Percentiles rank a stretch among this genome's conserved stretches.
Conservation (phyloP, 352 stramenopile species). For the Globisporangium okanoganense region DNA sequence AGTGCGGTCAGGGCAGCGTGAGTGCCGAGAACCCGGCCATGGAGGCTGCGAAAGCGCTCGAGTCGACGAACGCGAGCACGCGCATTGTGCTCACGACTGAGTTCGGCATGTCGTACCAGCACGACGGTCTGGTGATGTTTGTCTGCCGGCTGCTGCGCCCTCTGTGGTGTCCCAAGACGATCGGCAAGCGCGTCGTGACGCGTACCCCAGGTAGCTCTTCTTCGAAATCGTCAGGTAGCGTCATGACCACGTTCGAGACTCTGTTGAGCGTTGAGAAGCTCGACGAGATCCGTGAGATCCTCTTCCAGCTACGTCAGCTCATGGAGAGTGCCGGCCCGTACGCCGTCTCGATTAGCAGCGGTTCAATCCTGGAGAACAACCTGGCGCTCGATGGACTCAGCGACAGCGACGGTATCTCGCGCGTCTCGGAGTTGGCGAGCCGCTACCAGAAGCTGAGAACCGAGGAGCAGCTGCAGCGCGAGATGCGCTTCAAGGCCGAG, state of each 20-base stretch:
- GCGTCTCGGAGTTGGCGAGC: slow-evolving; percentile 58
- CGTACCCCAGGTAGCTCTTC: slow-evolving; percentile 17
- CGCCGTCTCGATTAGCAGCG: slow-evolving; percentile 68
- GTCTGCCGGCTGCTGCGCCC: slow-evolving; percentile 74
- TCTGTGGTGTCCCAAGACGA: slow-evolving; percentile 60
- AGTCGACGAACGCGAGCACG: slow-evolving; percentile 32
- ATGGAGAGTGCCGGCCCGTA: slow-evolving; percentile 78
- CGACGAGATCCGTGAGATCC: slow-evolving; percentile 71
- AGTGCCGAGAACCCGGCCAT: slow-evolving; percentile 27
- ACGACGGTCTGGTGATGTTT: slow-evolving; percentile 81
- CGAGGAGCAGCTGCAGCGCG: slow-evolving; percentile 70
- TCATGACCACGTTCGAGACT: slow-evolving; percentile 33
- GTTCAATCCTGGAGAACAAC: slow-evolving; percentile 54
- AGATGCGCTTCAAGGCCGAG: slow-evolving; percentile 76
- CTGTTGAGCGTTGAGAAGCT: slow-evolving; percentile 49
- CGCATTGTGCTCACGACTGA: slow-evolving; percentile 84
- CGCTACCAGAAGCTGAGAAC: slow-evolving; percentile 69
- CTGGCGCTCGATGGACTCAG: slow-evolving; percentile 32
- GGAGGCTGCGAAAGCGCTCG: slow-evolving; percentile 23
- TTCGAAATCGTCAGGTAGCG: slow-evolving; percentile 14
- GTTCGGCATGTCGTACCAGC: slow-evolving; percentile 85
- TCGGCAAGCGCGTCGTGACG: slow-evolving; percentile 41
- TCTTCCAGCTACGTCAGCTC: slow-evolving; percentile 79
- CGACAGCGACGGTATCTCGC: slow-evolving; percentile 41
- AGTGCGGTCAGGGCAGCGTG: slow-evolving; percentile 56